Evolutionary conservation across 2,329 filamentous ascomycete genomes (phyloP).

Genomic region (Colletotrichum filicis): DNA sequence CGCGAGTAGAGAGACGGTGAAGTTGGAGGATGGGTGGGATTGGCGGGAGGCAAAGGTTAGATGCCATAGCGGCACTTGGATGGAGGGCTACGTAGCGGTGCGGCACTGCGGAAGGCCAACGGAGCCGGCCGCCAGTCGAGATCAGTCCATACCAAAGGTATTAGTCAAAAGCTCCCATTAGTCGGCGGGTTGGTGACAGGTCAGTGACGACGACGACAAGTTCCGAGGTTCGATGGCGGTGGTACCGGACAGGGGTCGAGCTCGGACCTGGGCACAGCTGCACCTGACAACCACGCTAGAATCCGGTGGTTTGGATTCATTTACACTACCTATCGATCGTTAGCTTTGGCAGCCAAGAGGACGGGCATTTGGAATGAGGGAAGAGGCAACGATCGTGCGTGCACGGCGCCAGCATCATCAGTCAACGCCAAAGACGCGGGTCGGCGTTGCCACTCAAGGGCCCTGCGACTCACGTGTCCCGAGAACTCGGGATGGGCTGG

Average conservation of each 20-base stretch:
- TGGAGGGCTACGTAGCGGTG: not conserved
- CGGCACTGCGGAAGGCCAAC: not conserved
- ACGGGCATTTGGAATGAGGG: slow-evolving; percentile 19
- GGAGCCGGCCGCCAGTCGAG: not conserved
- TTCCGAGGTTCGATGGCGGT: slow-evolving; percentile 25
- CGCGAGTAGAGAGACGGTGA: not conserved
- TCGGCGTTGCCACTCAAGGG: not conserved
- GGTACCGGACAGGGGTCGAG: slow-evolving; percentile 16
- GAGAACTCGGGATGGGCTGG: slow-evolving; percentile 6
- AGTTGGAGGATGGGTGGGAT: not conserved
- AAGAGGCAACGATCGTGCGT: slow-evolving; percentile 15
- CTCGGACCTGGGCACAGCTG: slow-evolving; percentile 3
- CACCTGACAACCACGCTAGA: slow-evolving; percentile 12
- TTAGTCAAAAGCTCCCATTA: not conserved
- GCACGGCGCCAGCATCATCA: slow-evolving; percentile 1
- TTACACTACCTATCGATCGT: not conserved
- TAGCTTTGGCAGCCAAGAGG: not conserved
- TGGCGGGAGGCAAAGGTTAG: not conserved
- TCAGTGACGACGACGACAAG: not conserved
- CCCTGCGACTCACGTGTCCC: slow-evolving; percentile 15
- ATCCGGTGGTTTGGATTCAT: slow-evolving; percentile 20
- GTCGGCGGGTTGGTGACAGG: not conserved
- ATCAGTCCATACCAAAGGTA: not conserved
- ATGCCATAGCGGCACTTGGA: not conserved
- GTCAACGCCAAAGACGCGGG: not conserved